Base-by-base conservation (phyloP, 495 filamentous ascomycete genomes). In the Aspergillus taichungensis region DNA sequence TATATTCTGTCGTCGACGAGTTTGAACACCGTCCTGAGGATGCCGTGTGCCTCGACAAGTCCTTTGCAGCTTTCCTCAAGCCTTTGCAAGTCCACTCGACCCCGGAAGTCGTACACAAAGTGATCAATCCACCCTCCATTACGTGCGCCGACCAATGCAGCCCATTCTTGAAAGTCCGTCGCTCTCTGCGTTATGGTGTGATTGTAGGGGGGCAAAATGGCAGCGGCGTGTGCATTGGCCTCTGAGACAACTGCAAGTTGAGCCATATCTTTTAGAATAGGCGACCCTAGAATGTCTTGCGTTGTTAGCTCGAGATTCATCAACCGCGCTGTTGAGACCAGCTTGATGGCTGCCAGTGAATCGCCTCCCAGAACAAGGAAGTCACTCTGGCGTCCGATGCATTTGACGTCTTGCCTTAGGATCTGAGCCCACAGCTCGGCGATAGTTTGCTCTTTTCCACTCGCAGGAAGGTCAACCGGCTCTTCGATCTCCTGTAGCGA, bases 301-400 rank as follows among this genome's bases (percentile, higher is more conserved):
- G n/a, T n/a, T n/a, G n/a, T n/a, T n/a, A n/a, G n/a, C n/a, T n/a
- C n/a, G n/a, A n/a, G n/a, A n/a, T n/a, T n/a, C n/a, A n/a, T n/a
- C n/a, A n/a, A n/a, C n/a, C n/a, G n/a, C n/a, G n/a, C n/a, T n/a
- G n/a, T n/a, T n/a, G n/a, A n/a, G n/a, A 45, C 55, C 14, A 62
- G 34, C 37, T 50, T 50, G 65, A 80, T 78, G n/a, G 75, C 76
- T 6, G 61, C 64, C 37, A 80, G 73, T 6, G 74, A 79, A 52
- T 80, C 75, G 14, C 55, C 55, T 3, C 78, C 77, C 13, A 75
- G 64, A 13, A 60, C 38, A 53, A 80, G 71, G 57, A 80, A 80
- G 51, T 61, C 71, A 49, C 78, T 73, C 29, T 71, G 61, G 5
- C 68, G 57, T 3, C 62, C 59, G 14, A 69, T 59, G 0, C 45